A percentile compares a stretch with the other conserved stretches of the same genome.
These are phyloP conservation scores for Penicillium chermesinum DNA, from an alignment of 495 filamentous ascomycete genomes.

Conservation along the genomic window DNA sequence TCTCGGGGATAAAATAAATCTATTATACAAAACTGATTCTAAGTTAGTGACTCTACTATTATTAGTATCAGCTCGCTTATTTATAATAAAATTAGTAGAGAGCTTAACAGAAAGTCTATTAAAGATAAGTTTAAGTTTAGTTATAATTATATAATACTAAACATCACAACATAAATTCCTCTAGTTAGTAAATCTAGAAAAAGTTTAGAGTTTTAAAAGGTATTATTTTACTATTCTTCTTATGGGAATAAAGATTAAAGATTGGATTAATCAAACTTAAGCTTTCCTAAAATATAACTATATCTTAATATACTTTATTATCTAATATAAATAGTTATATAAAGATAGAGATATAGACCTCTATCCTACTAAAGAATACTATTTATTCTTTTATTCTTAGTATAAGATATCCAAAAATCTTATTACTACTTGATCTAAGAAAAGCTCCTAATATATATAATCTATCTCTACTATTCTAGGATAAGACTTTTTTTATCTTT, in stretches of 20 bases:
- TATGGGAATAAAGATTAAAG: constrained; percentile 1
- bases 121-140: constrained; percentile 2
- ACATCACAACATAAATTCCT: not conserved
- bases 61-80: not conserved
- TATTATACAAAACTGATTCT: not conserved
- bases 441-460: not conserved
- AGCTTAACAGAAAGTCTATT: not conserved
- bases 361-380: not conserved
- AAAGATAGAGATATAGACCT: not conserved
- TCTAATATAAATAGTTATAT: not conserved
- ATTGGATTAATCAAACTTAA: not conserved
- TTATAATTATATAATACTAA: not conserved
- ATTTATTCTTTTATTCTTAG: not conserved
- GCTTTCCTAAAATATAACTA: not conserved
- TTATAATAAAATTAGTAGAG: not conserved
- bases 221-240: constrained; percentile 2
- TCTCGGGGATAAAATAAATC: not conserved
- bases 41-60: not conserved
- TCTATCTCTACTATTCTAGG: no score
- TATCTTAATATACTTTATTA: not conserved
- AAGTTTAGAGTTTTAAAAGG: constrained; percentile 3
- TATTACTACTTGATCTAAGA: not conserved
- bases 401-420: not conserved
- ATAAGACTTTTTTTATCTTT: no score
- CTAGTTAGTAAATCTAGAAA: constrained; percentile 1